Conservation (phyloP, 768 basidiomycete species). For the Antrodiella citrinella region DNA sequence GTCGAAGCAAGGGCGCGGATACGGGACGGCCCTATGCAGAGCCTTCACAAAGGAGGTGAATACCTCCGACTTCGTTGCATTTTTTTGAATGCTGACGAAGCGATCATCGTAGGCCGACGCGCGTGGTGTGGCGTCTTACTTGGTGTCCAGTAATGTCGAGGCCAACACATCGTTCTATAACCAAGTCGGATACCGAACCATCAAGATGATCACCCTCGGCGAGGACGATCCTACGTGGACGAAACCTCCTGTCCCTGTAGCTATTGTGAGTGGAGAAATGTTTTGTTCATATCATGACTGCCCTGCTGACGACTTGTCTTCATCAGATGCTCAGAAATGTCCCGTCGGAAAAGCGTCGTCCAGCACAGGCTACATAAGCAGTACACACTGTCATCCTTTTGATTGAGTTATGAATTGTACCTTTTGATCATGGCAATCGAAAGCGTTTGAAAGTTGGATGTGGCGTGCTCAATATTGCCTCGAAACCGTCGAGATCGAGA, state of each 20-base stretch:
- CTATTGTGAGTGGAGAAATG: constrained; percentile 9
- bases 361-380: too few species aligned
- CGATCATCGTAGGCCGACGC: constrained; percentile 8
- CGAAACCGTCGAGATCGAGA: too few species aligned
- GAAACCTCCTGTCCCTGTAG: constrained; percentile 5
- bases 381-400: too few species aligned
- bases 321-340: too few species aligned
- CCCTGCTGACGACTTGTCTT: too few species aligned
- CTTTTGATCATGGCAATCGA: too few species aligned
- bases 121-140: constrained; percentile 3
- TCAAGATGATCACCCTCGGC: constrained; percentile 2
- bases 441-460: too few species aligned
- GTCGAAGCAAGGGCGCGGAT: constrained; percentile 8
- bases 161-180: constrained; percentile 8
- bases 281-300: too few species aligned
- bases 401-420: too few species aligned
- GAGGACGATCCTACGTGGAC: constrained; percentile 9
- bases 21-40: constrained; percentile 5
- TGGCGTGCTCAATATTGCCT: too few species aligned
- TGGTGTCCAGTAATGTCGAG: constrained; percentile 7
- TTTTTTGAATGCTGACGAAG: too few species aligned
- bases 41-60: constrained; percentile 1
- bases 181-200: constrained; percentile 4
- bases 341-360: too few species aligned
- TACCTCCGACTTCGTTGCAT: not conserved